phyloP scores from a whole-genome alignment of 2,329 filamentous ascomycete species.

The Lachnellula subtilissima region DNA sequence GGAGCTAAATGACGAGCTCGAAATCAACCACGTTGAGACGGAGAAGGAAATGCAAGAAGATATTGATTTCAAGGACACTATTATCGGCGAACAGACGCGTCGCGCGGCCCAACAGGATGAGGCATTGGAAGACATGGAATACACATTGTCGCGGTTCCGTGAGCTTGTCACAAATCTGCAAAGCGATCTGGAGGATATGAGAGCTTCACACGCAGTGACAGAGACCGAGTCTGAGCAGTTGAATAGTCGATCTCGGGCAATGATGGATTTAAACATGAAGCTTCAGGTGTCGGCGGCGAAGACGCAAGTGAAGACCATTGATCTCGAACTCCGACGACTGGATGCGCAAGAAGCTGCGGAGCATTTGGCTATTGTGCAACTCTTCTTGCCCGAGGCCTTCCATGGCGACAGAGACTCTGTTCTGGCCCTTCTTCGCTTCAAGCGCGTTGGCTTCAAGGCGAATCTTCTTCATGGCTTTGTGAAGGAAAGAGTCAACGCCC shows the following conservation, averaged over 20 bases:
- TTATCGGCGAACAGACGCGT: slow-evolving; percentile 77
- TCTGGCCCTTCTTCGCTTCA: slow-evolving; percentile 83
- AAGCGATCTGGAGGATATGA: slow-evolving; percentile 83
- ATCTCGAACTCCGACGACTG: slow-evolving; percentile 79
- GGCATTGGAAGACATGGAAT: slow-evolving; percentile 79
- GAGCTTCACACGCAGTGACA: slow-evolving; percentile 84
- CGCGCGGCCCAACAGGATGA: slow-evolving; percentile 73
- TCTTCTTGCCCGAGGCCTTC: slow-evolving; percentile 84
- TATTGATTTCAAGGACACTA: slow-evolving; percentile 77
- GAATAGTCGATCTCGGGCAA: slow-evolving; percentile 79
- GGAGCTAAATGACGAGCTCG: slow-evolving; percentile 91
- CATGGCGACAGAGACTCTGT: slow-evolving; percentile 78
- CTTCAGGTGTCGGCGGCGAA: slow-evolving; percentile 86
- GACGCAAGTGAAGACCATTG: slow-evolving; percentile 90
- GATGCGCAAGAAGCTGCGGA: slow-evolving; percentile 86
- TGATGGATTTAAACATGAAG: slow-evolving; percentile 96
- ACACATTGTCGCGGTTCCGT: slow-evolving; percentile 81
- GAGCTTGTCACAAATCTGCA: slow-evolving; percentile 84
- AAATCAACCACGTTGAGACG: slow-evolving; percentile 86
- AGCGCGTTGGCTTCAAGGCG: slow-evolving; percentile 83
- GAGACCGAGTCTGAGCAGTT: slow-evolving; percentile 91
- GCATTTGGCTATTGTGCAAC: slow-evolving; percentile 80
- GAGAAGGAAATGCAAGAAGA: slow-evolving; percentile 94
- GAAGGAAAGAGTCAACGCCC: slow-evolving; percentile 69
- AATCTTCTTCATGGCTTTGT: slow-evolving; percentile 72